Evolutionary conservation across 2,329 filamentous ascomycete genomes (phyloP).

Genomic region (Trichophyton rubrum): DNA sequence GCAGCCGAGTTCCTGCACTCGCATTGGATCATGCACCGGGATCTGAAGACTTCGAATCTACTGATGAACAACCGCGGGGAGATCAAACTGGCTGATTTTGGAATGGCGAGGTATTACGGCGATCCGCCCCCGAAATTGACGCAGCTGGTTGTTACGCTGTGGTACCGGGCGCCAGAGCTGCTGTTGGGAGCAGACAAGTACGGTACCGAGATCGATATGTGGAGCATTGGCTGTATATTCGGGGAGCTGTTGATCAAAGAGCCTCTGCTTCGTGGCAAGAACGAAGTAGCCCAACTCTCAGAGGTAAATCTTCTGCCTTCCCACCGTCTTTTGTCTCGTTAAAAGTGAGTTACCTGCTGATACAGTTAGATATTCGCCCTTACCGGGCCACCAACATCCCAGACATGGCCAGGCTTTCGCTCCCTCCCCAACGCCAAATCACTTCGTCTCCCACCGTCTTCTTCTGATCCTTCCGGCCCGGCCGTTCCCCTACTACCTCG

Average conservation of each 20-base stretch:
- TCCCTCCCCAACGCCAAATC: conserved; percentile 75
- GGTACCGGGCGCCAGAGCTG: conserved; percentile 89
- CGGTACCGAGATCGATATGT: conserved; percentile 71
- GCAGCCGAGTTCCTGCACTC: conserved; percentile 77
- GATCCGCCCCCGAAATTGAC: conserved; percentile 69
- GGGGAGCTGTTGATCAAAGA: conserved; percentile 76
- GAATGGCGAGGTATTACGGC: conserved; percentile 85
- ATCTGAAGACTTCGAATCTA: conserved; percentile 87
- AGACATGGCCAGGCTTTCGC: conserved; percentile 75
- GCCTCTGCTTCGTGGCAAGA: conserved; percentile 73
- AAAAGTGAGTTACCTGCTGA: neutral
- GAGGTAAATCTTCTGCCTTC: conserved; percentile 34
- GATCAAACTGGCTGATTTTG: conserved; percentile 94
- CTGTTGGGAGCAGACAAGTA: conserved; percentile 71
- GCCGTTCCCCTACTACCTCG: conserved; percentile 47
- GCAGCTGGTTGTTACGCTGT: conserved; percentile 87
- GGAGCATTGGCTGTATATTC: conserved; percentile 93
- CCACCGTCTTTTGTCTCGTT: neutral
- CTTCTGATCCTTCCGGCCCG: conserved; percentile 13
- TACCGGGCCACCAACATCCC: conserved; percentile 71
- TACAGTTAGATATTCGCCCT: conserved; percentile 60
- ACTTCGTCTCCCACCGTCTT: conserved; percentile 50
- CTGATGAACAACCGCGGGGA: conserved; percentile 89
- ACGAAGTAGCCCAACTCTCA: conserved; percentile 81
- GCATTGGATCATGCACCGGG: conserved; percentile 83